Evolutionary conservation across 441 rosid genomes (phyloP), one percentile per base, ranked within the genome.

Genomic region (Populus hybrid): DNA sequence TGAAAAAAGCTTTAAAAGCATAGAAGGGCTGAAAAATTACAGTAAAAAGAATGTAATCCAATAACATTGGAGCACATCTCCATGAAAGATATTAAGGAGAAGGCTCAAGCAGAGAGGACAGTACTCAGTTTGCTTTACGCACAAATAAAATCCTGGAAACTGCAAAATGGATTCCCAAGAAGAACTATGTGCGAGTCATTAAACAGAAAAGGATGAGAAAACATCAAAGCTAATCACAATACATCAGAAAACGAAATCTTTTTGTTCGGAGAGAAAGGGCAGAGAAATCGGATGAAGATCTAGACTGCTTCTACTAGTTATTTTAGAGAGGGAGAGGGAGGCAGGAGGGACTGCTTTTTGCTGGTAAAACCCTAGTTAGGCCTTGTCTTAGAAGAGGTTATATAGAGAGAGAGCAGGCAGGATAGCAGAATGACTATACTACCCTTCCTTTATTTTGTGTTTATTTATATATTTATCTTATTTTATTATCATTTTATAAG

Each of bases 111-210:
- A 84, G 88, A 83, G 29, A 79, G 87, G 87, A 83, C 77, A 21
- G 2, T n/a, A 2, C 1, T 61, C 28, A 36, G 6, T 24, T 81
- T 72, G 59, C 59, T 91, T 31, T 90, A 77, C 84, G 90, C 93
- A 93, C 89, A 83, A 79, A 89, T 91, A 91, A 89, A 91, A 90
- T 89, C 91, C n/a, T n/a, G n/a, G n/a, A n/a, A n/a, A n/a, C n/a
- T n/a, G n/a, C n/a, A n/a, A n/a, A n/a, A n/a, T n/a, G 23, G 2
- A 21, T 82, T 82, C 74, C 89, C 85, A 82, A 79, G 90, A 90
- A 88, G 91, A 91, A 87, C 91, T 75, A 76, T 74, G 86, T 87
- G 95, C 90, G 75, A 75, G 0, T 8, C 65, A 63, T 29, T 9
- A 6, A 71, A 68, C 45, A 23, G 16, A 29, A 20, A 36, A 69